These are phyloP conservation scores for Alternaria sp. DNA, from an alignment of 2,329 filamentous ascomycete genomes.

Conservation along the genomic window DNA sequence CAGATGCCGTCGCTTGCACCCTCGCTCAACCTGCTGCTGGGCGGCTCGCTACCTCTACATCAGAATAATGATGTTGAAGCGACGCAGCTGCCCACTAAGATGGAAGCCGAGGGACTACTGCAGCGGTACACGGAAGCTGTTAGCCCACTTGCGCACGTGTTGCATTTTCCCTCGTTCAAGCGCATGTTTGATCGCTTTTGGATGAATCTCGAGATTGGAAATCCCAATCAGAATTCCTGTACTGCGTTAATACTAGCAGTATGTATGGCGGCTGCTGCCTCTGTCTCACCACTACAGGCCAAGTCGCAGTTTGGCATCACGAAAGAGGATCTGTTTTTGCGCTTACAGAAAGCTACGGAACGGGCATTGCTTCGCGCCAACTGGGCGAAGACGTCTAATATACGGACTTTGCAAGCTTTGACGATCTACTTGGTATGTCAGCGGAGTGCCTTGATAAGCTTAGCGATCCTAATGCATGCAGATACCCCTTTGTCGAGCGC, in stretches of 20 bases:
- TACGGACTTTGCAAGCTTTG: constrained; percentile 49
- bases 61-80: constrained; percentile 42
- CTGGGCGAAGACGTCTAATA: constrained; percentile 52
- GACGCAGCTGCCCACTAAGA: constrained; percentile 46
- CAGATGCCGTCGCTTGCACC: constrained; percentile 51
- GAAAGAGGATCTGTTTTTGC: constrained; percentile 48
- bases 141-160: constrained; percentile 50
- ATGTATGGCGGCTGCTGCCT: constrained; percentile 51
- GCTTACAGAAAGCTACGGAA: constrained; percentile 51
- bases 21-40: constrained; percentile 47
- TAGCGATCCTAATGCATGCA: constrained; percentile 23
- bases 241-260: constrained; percentile 50
- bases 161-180: constrained; percentile 51
- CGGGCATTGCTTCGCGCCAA: constrained; percentile 48
- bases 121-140: constrained; percentile 50
- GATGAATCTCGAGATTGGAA: constrained; percentile 50
- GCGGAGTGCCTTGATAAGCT: neutral
- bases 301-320: constrained; percentile 52
- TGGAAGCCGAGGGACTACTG: constrained; percentile 48
- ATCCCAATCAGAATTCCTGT: constrained; percentile 48
- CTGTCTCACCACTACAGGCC: constrained; percentile 50
- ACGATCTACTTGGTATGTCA: constrained; percentile 48
- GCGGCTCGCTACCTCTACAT: constrained; percentile 41
- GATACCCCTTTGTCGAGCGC: constrained; percentile 51
- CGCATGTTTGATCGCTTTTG: constrained; percentile 51